A percentile compares a stretch with the other conserved stretches of the same genome.
These are phyloP conservation scores for Pisolithus albus DNA, from an alignment of 768 basidiomycete genomes.

Conservation along the genomic window DNA sequence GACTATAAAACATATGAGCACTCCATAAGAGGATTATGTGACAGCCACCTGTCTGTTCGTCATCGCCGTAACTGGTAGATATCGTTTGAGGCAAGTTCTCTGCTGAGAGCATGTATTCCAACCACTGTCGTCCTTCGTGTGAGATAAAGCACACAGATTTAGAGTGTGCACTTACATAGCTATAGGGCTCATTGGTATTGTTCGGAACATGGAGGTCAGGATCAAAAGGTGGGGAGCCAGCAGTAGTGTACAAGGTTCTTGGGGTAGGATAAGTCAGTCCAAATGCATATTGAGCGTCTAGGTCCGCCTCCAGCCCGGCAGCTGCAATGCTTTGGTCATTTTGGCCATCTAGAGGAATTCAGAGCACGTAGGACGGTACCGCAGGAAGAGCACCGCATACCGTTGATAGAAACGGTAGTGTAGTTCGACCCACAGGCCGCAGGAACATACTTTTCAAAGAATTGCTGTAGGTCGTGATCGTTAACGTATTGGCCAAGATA, in stretches of 20 bases:
- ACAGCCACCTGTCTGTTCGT: constrained; percentile 56
- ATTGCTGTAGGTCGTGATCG: constrained; percentile 42
- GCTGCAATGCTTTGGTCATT: constrained; percentile 49
- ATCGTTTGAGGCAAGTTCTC: constrained; percentile 49
- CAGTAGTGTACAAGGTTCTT: constrained; percentile 55
- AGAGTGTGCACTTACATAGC: constrained; percentile 25
- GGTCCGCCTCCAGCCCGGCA: constrained; percentile 58
- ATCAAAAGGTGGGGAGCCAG: constrained; percentile 52
- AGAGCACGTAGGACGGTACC: constrained; percentile 5
- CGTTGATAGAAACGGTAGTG: constrained; percentile 48
- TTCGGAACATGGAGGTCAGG: constrained; percentile 37
- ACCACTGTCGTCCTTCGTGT: constrained; percentile 39
- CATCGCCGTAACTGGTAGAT: constrained; percentile 67
- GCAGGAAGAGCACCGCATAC: constrained; percentile 24
- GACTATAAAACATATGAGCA: constrained; percentile 30
- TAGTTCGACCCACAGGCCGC: constrained; percentile 45
- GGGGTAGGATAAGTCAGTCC: constrained; percentile 59
- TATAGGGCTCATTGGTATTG: constrained; percentile 46
- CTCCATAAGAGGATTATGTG: background rate
- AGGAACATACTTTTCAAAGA: constrained; percentile 44
- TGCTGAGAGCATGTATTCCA: constrained; percentile 49
- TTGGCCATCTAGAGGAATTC: constrained; percentile 39
- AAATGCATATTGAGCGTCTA: constrained; percentile 63
- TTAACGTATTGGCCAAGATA: constrained; percentile 54
- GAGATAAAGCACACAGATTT: background rate